Evolutionary conservation across 257 asterid species (phyloP), one percentile per base, ranked within the genome.

Genomic region (Lithospermum erythrorhizon): DNA sequence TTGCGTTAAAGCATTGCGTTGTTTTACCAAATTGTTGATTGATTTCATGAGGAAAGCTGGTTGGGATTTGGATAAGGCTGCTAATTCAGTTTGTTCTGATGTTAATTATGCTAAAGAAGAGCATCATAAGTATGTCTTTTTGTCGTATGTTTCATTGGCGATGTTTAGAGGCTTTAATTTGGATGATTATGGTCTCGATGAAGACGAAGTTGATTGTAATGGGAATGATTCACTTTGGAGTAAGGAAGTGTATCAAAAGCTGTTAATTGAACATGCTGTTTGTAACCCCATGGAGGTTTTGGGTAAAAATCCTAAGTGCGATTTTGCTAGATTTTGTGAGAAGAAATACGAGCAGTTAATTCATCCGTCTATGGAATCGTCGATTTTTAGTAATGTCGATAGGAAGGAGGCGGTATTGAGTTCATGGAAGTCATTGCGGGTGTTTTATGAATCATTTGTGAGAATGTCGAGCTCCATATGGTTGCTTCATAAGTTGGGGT

Each of bases 401-500:
- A 68, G 78, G 79, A 84, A 83, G 73, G 97, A 86, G 72, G 87
- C 71, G 63, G 89, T 86, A 58, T 61, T 89, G 84, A 82, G 82
- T 65, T 86, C 99, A 0, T 93, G 97, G 99, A 89, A 79, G 65
- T 93, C 95, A 1, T 53, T 89, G 76, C 64, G 79, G 25, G 83
- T 83, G 63, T 93, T 93, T 67, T 87, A 80, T 49, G 97, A 93
- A 76, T 82, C 82, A 53, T 93, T 86, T 76, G 87, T 93, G 53
- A 77, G 84, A 76, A 83, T 89, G 95, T 83, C 96, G 20, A 89
- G 97, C 82, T 81, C 99, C 0, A 67, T 85, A 58, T 93, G 99
- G 99, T 74, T 84, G 73, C 91, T 89, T 54, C 97, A 93, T 73
- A 86, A 85, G 82, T 59, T 93, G 73, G 96, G 95, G 0, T 79